phyloP scores from a whole-genome alignment of 768 basidiomycete species.

The Cystofilobasidium capitatum region DNA sequence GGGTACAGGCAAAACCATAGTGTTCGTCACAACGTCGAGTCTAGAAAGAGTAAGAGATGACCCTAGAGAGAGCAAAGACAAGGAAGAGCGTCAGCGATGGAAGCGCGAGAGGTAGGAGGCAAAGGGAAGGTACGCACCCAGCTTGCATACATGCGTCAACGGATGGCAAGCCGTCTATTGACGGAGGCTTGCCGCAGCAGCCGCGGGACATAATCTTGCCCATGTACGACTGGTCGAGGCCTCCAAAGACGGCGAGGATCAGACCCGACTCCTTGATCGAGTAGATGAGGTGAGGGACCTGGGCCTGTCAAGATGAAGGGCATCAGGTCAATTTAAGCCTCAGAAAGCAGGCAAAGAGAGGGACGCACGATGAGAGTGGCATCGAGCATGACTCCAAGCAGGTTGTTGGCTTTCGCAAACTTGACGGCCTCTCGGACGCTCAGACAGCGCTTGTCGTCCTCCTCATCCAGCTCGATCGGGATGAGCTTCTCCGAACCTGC shows the following conservation, averaged over 20 bases:
- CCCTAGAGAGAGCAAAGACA: background rate
- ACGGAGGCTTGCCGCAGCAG: slow-evolving; percentile 28
- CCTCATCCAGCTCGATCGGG: slow-evolving; percentile 37
- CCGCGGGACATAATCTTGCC: slow-evolving; percentile 42
- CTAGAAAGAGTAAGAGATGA: slow-evolving; percentile 18
- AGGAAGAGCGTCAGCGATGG: background rate
- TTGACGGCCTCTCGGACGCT: slow-evolving; percentile 86
- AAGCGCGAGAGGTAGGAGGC: background rate
- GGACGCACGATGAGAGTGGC: slow-evolving; percentile 67
- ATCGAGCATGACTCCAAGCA: slow-evolving; percentile 83
- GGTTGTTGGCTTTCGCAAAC: slow-evolving; percentile 83
- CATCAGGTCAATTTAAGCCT: background rate
- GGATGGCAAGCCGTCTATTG: slow-evolving; percentile 20
- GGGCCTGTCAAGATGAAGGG: slow-evolving; percentile 46
- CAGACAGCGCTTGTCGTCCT: slow-evolving; percentile 44
- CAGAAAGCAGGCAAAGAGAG: background rate
- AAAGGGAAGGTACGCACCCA: slow-evolving; percentile 17
- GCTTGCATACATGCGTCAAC: slow-evolving; percentile 29
- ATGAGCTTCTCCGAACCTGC: slow-evolving; percentile 17
- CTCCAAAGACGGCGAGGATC: slow-evolving; percentile 74
- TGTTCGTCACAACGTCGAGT: too few species aligned
- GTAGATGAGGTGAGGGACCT: slow-evolving; percentile 80
- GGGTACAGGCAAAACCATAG: too few species aligned
- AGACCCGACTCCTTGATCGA: slow-evolving; percentile 74
- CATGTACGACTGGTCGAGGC: background rate